Evolutionary conservation across 495 filamentous ascomycete genomes (phyloP).

Genomic region (Apiosordaria backusii): DNA sequence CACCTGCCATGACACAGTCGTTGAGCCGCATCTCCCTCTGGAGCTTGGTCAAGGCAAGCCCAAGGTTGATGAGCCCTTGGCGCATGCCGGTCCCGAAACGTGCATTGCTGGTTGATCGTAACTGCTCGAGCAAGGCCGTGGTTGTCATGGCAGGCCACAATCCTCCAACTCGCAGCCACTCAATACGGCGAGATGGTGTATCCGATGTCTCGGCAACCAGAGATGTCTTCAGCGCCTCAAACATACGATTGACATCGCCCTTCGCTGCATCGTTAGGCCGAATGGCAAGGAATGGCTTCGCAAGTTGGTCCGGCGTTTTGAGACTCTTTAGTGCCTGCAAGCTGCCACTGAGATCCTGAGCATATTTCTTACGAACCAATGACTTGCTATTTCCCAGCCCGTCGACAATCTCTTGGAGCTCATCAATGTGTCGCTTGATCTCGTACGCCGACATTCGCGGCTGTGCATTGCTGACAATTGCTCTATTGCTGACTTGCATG

Average conservation of each 20-base stretch:
- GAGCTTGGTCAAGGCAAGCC: constrained; percentile 38
- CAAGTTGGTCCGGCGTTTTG: constrained; percentile 13
- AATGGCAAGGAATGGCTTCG: constrained; percentile 6
- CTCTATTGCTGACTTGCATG: background rate
- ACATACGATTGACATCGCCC: constrained; percentile 8
- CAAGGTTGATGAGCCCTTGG: constrained; percentile 43
- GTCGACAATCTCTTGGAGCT: constrained; percentile 10
- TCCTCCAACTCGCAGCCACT: constrained; percentile 47
- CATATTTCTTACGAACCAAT: constrained; percentile 18
- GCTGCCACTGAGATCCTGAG: constrained; percentile 20
- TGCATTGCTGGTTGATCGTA: constrained; percentile 40
- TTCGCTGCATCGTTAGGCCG: constrained; percentile 9
- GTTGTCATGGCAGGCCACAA: constrained; percentile 55
- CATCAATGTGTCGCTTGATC: constrained; percentile 4
- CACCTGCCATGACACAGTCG: constrained; percentile 3
- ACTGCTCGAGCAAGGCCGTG: constrained; percentile 47
- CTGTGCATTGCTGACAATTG: constrained; percentile 6
- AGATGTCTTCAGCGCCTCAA: constrained; percentile 26
- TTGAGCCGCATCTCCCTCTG: constrained; percentile 40
- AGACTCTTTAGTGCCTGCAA: constrained; percentile 20
- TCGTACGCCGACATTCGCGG: constrained; percentile 4
- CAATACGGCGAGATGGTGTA: constrained; percentile 31
- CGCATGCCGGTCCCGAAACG: constrained; percentile 44
- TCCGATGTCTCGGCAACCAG: constrained; percentile 20
- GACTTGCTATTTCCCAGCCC: constrained; percentile 15